Evolutionary conservation across 139 green algal genomes (phyloP).

Genomic region (Coelastrella sp.): DNA sequence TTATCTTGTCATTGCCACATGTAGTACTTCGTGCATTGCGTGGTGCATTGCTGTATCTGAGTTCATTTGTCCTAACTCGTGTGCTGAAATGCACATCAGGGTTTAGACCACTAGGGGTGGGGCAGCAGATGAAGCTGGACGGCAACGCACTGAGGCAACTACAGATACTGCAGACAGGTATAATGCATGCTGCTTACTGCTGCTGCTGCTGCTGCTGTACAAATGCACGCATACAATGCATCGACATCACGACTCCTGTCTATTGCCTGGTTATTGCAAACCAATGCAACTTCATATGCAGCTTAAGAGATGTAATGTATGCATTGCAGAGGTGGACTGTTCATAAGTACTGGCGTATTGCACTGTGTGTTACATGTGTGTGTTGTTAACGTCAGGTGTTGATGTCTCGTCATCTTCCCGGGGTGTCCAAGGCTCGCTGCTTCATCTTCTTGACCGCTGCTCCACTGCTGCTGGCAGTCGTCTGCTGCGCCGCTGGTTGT

Average conservation of each 20-base stretch:
- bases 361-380: neutral
- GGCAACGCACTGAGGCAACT: slow-evolving; percentile 75
- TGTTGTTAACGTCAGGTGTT: too few relatives aligned
- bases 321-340: too few relatives aligned
- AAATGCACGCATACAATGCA: too few relatives aligned
- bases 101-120: slow-evolving; percentile 38
- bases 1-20: slow-evolving; percentile 64
- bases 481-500: slow-evolving; percentile 84
- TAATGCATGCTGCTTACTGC: too few relatives aligned
- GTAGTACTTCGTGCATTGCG: slow-evolving; percentile 69
- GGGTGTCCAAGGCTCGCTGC: slow-evolving; percentile 70
- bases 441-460: slow-evolving; percentile 88
- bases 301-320: too few relatives aligned
- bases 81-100: slow-evolving; percentile 65
- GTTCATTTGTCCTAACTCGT: slow-evolving; percentile 72
- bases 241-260: too few relatives aligned
- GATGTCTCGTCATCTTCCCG: slow-evolving; percentile 12
- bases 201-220: too few relatives aligned
- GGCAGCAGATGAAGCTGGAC: slow-evolving; percentile 62
- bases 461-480: slow-evolving; percentile 73
- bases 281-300: too few relatives aligned
- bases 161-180: slow-evolving; percentile 59
- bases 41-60: slow-evolving; percentile 73
- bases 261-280: too few relatives aligned
- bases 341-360: neutral